phyloP scores from a whole-genome alignment of 208 protist genomes.

The Blechomonas ayalai region DNA sequence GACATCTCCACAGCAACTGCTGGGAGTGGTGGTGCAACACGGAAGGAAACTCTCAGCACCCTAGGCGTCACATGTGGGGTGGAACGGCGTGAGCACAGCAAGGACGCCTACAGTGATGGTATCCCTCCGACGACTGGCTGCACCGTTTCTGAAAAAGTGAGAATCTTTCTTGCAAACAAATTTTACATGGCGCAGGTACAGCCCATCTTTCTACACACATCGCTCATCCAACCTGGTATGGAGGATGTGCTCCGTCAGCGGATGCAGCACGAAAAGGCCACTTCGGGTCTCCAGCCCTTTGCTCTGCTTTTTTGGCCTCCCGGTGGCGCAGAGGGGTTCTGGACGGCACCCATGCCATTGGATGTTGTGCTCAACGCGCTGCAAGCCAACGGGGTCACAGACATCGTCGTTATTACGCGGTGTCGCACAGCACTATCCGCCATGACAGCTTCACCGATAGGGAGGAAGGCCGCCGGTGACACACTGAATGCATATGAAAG shows the following conservation, averaged over 20 bases:
- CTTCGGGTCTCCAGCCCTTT: conserved; percentile 8
- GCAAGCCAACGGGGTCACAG: conserved; percentile 4
- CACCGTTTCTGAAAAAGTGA: too few relatives aligned
- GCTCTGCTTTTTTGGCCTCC: conserved; percentile 8
- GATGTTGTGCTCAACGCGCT: neutral
- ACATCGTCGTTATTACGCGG: conserved; percentile 6
- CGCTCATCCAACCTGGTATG: conserved; percentile 24
- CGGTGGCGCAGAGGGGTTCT: conserved; percentile 8
- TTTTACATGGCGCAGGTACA: conserved; percentile 35
- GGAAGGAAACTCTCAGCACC: too few relatives aligned
- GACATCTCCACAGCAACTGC: too few relatives aligned
- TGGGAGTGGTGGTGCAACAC: too few relatives aligned
- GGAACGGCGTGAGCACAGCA: too few relatives aligned
- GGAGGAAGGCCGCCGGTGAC: neutral
- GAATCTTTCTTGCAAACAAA: conserved; percentile 33
- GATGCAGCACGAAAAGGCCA: conserved; percentile 22
- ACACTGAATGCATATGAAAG: conserved; percentile 18
- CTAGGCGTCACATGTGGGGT: too few relatives aligned
- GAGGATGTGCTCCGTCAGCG: conserved; percentile 23
- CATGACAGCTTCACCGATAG: neutral
- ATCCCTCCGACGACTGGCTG: too few relatives aligned
- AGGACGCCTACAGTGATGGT: too few relatives aligned
- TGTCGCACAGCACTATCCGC: neutral
- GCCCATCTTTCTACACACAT: conserved; percentile 22
- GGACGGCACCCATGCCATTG: conserved; percentile 7